Evolutionary conservation across 2,329 filamentous ascomycete species (phyloP), one percentile per base, ranked within the genome.

Genomic region (Pseudogymnoascus sp.): DNA sequence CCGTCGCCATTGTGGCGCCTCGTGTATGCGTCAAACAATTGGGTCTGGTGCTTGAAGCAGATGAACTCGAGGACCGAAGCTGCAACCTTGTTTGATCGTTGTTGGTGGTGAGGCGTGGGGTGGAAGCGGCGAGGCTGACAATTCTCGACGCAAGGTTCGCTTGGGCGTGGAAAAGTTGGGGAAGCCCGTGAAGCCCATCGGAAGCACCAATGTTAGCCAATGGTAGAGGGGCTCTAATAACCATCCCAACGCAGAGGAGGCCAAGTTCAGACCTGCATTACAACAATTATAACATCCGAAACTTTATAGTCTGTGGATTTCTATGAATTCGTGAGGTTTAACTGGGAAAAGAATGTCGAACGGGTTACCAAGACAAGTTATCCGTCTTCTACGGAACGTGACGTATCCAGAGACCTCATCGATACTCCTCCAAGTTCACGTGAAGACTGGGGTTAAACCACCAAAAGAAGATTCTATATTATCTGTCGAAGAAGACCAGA

Each of bases 51-150:
- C 50, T 21, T 56, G 28, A 56, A 21, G 50, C 50, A 56, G 28
- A 56, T 18, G 50, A 34, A 18, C 50, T 56, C 25, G 28, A 56
- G n/a, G 50, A 12, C 28, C 50, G 50, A 34, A 56, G 10, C 50
- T 56, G 50, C 10, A 56, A 56, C 50, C 50, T 56, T 34, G 50
- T 56, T 56, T 21, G 50, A 34, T 21, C 16, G 25, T 56, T 34
- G 50, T 56, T 56, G 50, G 50, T 56, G 50, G n/a, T 56, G 12
- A 56, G 7, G n/a, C 16, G 50, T 56, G 50, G 50, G 50, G 50
- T 34, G 50, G n/a, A 21, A 12, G 50, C n/a, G 28, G 50, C 50
- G 50, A 56, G 50, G 50, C 50, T 56, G 50, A 56, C 50, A 34
- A 34, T 56, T 56, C 28, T 56, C 11, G 50, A 18, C 28, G 28